These are phyloP conservation scores for Starmerella vitae DNA, from an alignment of 805 yeast species.

Conservation along the genomic window DNA sequence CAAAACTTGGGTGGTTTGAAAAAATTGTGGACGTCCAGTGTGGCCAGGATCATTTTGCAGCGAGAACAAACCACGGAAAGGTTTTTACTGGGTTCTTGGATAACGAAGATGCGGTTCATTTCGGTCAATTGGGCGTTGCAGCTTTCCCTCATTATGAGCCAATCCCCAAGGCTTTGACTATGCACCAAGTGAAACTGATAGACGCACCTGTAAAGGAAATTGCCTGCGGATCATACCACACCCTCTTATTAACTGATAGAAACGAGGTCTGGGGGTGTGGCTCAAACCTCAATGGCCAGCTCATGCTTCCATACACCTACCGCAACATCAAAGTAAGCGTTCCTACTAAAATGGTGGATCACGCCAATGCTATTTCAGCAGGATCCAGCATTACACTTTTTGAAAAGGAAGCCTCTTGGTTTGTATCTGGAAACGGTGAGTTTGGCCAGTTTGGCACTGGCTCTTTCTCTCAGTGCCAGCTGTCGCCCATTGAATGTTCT, in stretches of 20 bases:
- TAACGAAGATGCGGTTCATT: conserved; percentile 23
- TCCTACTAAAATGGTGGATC: conserved; percentile 43
- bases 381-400: conserved; percentile 55
- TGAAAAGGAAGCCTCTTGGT: conserved; percentile 21
- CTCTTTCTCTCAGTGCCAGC: conserved; percentile 57
- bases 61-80: conserved; percentile 45
- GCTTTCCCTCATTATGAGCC: conserved; percentile 48
- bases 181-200: conserved; percentile 45
- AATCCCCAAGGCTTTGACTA: conserved; percentile 36
- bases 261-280: conserved; percentile 82
- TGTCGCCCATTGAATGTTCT: conserved; percentile 48
- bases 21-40: conserved; percentile 38
- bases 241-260: conserved; percentile 51
- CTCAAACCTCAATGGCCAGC: conserved; percentile 67
- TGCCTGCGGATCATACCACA: conserved; percentile 63
- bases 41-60: conserved; percentile 60
- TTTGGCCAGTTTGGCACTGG: conserved; percentile 80
- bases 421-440: conserved; percentile 73
- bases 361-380: conserved; percentile 41
- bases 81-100: conserved; percentile 37
- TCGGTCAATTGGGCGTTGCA: conserved; percentile 82
- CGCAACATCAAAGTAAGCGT: conserved; percentile 55
- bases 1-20: conserved; percentile 33
- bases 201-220: conserved; percentile 43
- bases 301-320: conserved; percentile 55